Evolutionary conservation across 2,329 filamentous ascomycete genomes (phyloP).

Genomic region (Microsporum canis): DNA sequence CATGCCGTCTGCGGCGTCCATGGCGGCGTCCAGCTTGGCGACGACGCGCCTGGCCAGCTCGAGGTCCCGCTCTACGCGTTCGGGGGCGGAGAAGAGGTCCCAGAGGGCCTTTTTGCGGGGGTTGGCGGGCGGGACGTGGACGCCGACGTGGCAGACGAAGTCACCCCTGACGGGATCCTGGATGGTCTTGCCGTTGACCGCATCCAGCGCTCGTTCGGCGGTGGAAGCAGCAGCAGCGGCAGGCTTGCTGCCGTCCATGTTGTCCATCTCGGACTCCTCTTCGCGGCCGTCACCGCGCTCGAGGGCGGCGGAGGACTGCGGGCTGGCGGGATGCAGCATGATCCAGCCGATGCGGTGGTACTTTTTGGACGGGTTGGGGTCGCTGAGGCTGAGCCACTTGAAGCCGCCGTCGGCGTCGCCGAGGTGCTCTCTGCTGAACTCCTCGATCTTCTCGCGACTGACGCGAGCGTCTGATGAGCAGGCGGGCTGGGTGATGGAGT

Average conservation of each 20-base stretch:
- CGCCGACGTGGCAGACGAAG: conserved; percentile 93
- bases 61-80: conserved; percentile 84
- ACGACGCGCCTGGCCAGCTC: conserved; percentile 71
- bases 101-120: conserved; percentile 90
- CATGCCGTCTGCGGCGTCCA: conserved; percentile 66
- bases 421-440: conserved; percentile 86
- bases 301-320: conserved; percentile 52
- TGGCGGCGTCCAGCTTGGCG: conserved; percentile 71
- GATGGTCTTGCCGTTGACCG: conserved; percentile 96
- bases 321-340: conserved; percentile 65
- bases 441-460: conserved; percentile 82
- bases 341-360: conserved; percentile 99
- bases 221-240: conserved; percentile 32
- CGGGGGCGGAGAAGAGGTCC: conserved; percentile 91
- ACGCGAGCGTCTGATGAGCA: conserved; percentile 98
- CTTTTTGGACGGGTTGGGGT: conserved; percentile 92
- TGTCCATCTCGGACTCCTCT: conserved; percentile 46
- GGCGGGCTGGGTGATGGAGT: conserved; percentile 79
- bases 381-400: conserved; percentile 90
- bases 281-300: conserved; percentile 66
- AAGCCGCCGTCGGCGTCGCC: conserved; percentile 85
- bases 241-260: background rate
- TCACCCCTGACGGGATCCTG: conserved; percentile 88
- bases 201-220: conserved; percentile 77
- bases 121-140: conserved; percentile 77